These are phyloP conservation scores for Rhizophora apiculata DNA, from an alignment of 345 rosid genomes.

Conservation along the genomic window DNA sequence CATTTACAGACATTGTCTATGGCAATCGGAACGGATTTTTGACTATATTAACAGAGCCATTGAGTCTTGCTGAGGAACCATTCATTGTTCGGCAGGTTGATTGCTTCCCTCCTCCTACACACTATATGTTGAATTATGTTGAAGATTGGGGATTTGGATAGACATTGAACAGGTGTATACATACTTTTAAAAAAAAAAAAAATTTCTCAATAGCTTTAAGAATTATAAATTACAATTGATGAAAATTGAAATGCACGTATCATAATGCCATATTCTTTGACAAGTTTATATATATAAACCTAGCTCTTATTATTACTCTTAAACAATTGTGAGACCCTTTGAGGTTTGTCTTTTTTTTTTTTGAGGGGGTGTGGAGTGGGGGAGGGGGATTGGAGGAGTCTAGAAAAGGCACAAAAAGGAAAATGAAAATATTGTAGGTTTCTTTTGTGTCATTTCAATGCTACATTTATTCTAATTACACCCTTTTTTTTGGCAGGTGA, in stretches of 20 bases:
- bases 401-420: not conserved
- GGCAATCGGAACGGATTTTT: slow-evolving; percentile 86
- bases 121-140: not conserved
- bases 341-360: not conserved
- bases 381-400: too few species aligned
- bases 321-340: not conserved
- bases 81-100: slow-evolving; percentile 92
- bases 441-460: slow-evolving; percentile 1
- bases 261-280: too few species aligned
- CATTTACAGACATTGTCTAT: slow-evolving; percentile 83
- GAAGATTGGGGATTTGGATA: too few species aligned
- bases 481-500: slow-evolving; percentile 50
- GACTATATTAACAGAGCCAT: slow-evolving; percentile 73
- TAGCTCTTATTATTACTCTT: not conserved
- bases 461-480: slow-evolving; percentile 8
- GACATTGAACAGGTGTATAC: too few species aligned
- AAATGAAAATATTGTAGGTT: not conserved
- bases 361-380: not conserved
- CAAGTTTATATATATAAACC: not conserved
- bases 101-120: slow-evolving; percentile 14
- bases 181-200: too few species aligned
- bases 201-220: too few species aligned
- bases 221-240: too few species aligned
- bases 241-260: too few species aligned
- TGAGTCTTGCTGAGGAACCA: slow-evolving; percentile 79